Evolutionary conservation across 2,329 filamentous ascomycete genomes (phyloP), one percentile per base, ranked within the genome.

Genomic region (Xylaria sp.): DNA sequence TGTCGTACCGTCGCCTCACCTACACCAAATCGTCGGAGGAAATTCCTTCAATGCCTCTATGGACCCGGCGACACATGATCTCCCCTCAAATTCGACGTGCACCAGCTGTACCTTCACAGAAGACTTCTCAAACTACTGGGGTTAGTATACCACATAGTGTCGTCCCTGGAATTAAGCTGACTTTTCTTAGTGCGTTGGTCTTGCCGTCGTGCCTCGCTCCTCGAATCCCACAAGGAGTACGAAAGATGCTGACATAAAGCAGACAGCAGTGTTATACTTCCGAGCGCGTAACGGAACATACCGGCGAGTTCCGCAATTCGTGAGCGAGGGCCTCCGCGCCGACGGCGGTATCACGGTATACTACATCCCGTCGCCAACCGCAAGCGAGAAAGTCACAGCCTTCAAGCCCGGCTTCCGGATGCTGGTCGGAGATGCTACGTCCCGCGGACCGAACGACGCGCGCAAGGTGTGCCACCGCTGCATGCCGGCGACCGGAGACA

Each of bases 321-420:
- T 65, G 13, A 77, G 73, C 69, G 71, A 75, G 60, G 75, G 75
- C 7, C 72, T 77, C 31, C 67, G 66, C 4, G 73, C 73, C 31
- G 71, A 75, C 15, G 76, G 74, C n/a, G 77, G 77, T 7, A 74
- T 78, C 58, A 77, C 76, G 9, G 73, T 78, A 20, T 78, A 78
- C 58, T 78, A 78, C 28, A 78, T 77, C 58, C 73, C 73, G 1
- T 58, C 72, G 10, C 67, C 73, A 13, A 67, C 70, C 0, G 77
- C 76, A 1, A 79, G 77, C 4, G 74, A 77, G 13, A 79, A 77
- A 17, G 81, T 83, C 1, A 83, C 81, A 0, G 82, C 82, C 0
- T 83, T 84, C 73, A 81, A 77, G 73, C 79, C 79, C 13, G 79
- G 83, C 10, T 84, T 84, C 79, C 81, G 83, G 51, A 84, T 84